A percentile compares a stretch with the other conserved stretches of the same genome.
Conservation (phyloP, 2,329 filamentous ascomycete species). For the Microsporum ferrugineum region DNA sequence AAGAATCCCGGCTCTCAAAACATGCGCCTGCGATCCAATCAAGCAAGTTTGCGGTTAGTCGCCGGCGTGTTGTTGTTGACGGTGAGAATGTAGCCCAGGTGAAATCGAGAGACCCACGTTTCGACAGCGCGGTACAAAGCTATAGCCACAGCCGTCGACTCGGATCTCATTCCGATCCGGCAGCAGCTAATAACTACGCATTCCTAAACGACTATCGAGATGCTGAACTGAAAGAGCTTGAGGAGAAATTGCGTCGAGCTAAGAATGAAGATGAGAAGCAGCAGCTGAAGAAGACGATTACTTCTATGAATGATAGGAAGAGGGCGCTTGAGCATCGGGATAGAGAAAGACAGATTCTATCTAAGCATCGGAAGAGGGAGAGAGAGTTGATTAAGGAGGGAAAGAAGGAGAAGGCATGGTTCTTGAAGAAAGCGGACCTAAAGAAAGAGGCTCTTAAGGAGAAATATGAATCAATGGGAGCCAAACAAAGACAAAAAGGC, state of each 20-base stretch:
- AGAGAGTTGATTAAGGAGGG: constrained; percentile 75
- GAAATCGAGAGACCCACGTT: constrained; percentile 75
- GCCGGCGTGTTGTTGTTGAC: constrained; percentile 62
- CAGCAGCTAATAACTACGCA: constrained; percentile 61
- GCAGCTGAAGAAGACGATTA: constrained; percentile 58
- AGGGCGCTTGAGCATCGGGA: constrained; percentile 61
- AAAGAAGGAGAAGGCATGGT: constrained; percentile 70
- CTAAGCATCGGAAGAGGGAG: constrained; percentile 69
- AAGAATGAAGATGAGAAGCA: constrained; percentile 58
- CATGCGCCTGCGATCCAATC: constrained; percentile 78
- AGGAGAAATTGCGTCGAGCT: constrained; percentile 52
- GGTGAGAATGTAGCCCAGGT: constrained; percentile 34
- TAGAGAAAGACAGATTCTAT: constrained; percentile 55
- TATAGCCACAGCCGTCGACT: constrained; percentile 24
- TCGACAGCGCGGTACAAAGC: constrained; percentile 52
- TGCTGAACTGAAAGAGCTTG: constrained; percentile 68
- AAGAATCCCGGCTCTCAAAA: constrained; percentile 49
- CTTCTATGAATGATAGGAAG: constrained; percentile 67
- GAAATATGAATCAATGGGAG: constrained; percentile 71
- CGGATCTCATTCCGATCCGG: constrained; percentile 33
- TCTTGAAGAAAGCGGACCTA: constrained; percentile 81
- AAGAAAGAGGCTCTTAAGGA: constrained; percentile 75
- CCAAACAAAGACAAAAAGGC: constrained; percentile 68
- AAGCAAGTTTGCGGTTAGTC: constrained; percentile 71
- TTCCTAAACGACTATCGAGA: constrained; percentile 82